A percentile compares a stretch with the other conserved stretches of the same genome.
These are phyloP conservation scores for Tremella fuciformis DNA, from an alignment of 768 basidiomycete species.

Conservation along the genomic window DNA sequence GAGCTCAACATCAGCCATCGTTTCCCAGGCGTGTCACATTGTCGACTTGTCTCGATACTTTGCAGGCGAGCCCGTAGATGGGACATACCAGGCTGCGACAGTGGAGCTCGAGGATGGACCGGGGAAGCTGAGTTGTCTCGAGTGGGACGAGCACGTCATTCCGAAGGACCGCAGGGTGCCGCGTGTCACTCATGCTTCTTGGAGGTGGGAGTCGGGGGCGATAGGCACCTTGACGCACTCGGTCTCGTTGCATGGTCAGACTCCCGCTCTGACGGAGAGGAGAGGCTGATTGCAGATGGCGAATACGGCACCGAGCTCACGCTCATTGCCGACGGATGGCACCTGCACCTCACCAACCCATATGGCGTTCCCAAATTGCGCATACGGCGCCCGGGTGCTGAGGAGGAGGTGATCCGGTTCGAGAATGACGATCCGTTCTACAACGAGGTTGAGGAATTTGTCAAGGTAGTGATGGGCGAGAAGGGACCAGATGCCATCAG, in stretches of 20 bases:
- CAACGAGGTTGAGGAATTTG: conserved; percentile 18
- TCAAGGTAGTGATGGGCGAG: conserved; percentile 25
- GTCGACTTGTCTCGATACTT: no score
- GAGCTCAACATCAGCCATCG: no score
- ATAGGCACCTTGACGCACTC: conserved; percentile 85
- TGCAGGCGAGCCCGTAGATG: no score
- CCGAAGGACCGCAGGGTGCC: no score
- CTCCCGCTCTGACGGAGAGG: conserved; percentile 24
- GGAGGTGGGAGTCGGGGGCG: conserved; percentile 93
- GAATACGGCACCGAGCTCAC: conserved; percentile 91
- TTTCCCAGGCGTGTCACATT: no score
- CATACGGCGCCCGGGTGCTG: conserved; percentile 63
- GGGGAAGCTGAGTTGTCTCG: no score
- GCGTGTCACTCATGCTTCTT: conserved; percentile 85
- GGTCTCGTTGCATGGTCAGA: conserved; percentile 75
- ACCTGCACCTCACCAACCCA: conserved; percentile 60
- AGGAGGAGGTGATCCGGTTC: conserved; percentile 22
- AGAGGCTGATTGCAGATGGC: conserved; percentile 45
- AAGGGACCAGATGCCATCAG: conserved; percentile 16
- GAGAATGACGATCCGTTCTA: conserved; percentile 25
- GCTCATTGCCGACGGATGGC: conserved; percentile 76
- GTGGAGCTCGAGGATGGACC: no score
- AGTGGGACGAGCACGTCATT: no score
- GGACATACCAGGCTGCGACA: no score
- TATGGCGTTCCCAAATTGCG: conserved; percentile 81